These are phyloP conservation scores for Suillus ampliporus DNA, from an alignment of 768 basidiomycete species.

Conservation along the genomic window DNA sequence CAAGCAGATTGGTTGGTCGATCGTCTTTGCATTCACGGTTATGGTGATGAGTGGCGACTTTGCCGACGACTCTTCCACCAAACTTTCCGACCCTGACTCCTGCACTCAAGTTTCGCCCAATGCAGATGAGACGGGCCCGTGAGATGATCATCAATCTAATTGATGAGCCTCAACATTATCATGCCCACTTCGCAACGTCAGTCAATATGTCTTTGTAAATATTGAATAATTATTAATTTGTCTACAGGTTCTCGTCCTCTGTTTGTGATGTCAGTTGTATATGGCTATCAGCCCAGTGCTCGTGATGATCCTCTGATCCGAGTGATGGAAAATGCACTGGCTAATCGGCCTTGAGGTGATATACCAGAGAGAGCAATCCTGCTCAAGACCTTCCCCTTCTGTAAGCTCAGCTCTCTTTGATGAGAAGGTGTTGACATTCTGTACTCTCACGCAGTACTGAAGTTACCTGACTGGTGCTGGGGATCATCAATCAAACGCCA, in stretches of 20 bases:
- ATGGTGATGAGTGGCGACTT: conserved; percentile 33
- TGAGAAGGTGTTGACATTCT: neutral
- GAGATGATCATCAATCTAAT: conserved; percentile 4
- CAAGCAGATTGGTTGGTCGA: conserved; percentile 6
- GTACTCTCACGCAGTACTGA: conserved; percentile 2
- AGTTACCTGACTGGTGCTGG: conserved; percentile 17
- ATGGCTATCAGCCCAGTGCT: neutral
- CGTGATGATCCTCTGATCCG: conserved; percentile 6
- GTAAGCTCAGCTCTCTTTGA: conserved; percentile 11
- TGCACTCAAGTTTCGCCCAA: conserved; percentile 4
- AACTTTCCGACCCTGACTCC: conserved; percentile 1
- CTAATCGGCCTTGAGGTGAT: neutral
- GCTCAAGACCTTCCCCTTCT: conserved; percentile 1
- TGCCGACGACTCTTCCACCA: conserved; percentile 21
- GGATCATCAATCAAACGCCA: conserved; percentile 13
- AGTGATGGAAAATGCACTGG: neutral
- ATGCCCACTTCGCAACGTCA: conserved; percentile 7
- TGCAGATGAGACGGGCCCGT: conserved; percentile 2
- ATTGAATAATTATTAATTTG: neutral
- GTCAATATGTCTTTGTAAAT: neutral
- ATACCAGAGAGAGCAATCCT: conserved; percentile 4
- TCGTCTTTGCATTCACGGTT: neutral
- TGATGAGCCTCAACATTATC: conserved; percentile 8
- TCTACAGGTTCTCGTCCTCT: neutral
- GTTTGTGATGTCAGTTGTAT: neutral